Conservation (phyloP, 331 rosid genomes). For the Rosa hybrid region DNA sequence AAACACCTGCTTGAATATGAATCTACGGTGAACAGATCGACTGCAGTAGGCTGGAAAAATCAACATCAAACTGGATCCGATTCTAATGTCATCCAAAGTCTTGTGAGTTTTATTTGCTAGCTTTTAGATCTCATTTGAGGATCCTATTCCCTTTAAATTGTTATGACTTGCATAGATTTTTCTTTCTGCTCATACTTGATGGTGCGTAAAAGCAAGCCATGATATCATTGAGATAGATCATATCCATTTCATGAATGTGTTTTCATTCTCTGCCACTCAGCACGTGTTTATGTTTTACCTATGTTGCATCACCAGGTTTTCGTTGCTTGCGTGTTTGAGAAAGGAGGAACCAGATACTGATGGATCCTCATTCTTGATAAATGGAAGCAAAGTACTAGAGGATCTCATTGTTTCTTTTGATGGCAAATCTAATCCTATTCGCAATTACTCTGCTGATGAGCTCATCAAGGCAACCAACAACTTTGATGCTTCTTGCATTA, state of each 20-base stretch:
- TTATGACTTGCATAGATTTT: no score
- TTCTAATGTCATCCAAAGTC: no score
- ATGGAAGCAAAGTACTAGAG: background rate
- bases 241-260: background rate
- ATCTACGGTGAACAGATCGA: no score
- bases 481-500: background rate
- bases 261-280: no score
- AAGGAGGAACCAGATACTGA: background rate
- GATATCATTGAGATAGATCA: background rate
- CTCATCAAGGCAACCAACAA: background rate
- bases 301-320: background rate
- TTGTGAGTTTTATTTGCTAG: no score
- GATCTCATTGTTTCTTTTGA: background rate
- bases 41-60: no score
- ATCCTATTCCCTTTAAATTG: no score
- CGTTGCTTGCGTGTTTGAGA: background rate
- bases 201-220: no score
- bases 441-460: background rate
- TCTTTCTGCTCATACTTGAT: no score
- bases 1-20: no score
- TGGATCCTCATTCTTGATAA: background rate
- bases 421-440: background rate
- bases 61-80: no score
- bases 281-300: background rate
- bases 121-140: no score